phyloP scores from a whole-genome alignment of 352 stramenopile genomes.

The Globisporangium echinulatum region DNA sequence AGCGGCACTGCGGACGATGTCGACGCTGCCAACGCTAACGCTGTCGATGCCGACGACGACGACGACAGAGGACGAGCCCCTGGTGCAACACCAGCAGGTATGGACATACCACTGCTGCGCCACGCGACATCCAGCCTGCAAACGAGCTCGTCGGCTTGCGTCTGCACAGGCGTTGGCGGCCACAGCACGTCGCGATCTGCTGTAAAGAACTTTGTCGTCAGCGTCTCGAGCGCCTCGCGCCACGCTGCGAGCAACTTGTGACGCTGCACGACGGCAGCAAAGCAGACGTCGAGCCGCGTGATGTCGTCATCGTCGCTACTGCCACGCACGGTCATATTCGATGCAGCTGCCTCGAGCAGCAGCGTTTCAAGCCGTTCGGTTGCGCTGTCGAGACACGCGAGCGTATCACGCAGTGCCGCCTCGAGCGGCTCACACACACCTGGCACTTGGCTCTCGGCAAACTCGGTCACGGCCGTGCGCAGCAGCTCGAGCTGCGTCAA shows the following conservation, averaged over 20 bases:
- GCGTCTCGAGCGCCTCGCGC: constrained; percentile 1
- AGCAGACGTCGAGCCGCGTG: background rate
- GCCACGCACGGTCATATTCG: background rate
- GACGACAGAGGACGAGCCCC: background rate
- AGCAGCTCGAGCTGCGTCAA: constrained; percentile 1
- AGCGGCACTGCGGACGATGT: background rate
- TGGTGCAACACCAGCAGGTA: background rate
- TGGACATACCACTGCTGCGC: background rate
- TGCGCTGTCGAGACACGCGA: too few relatives aligned
- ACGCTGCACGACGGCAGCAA: constrained; percentile 2
- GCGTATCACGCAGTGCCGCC: background rate
- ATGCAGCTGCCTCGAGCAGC: background rate
- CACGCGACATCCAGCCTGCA: constrained; percentile 4
- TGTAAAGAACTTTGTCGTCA: constrained; percentile 9
- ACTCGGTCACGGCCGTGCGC: constrained; percentile 10
- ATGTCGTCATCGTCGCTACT: constrained; percentile 1
- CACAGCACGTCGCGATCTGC: background rate
- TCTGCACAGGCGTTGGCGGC: background rate
- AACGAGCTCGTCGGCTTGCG: constrained; percentile 8
- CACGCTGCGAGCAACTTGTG: constrained; percentile 1
- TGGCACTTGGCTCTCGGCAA: constrained; percentile 19
- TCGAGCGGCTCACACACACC: background rate
- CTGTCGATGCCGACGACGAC: background rate
- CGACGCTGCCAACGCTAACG: background rate
- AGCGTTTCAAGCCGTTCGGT: background rate